Evolutionary conservation across 345 rosid species (phyloP).

Genomic region (Eucalyptus erythrocorys): DNA sequence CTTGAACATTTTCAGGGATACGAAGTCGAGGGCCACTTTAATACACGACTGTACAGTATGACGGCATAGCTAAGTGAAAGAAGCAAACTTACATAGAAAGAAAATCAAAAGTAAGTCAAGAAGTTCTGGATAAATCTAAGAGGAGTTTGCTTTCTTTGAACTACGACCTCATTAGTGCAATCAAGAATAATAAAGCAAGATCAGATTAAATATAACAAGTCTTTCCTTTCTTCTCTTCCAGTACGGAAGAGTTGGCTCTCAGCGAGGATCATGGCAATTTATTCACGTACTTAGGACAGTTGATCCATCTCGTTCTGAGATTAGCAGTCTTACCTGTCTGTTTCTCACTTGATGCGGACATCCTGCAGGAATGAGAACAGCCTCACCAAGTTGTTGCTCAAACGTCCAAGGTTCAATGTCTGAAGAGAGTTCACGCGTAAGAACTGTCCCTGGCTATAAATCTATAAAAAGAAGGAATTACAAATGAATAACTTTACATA

Average conservation of each 20-base stretch:
- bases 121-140: neutral
- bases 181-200: neutral
- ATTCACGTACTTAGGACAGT: neutral
- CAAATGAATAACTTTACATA: conserved; percentile 3
- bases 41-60: conserved; percentile 36
- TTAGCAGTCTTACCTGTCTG: conserved; percentile 20
- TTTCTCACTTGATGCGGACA: conserved; percentile 64
- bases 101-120: neutral
- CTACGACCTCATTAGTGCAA: neutral
- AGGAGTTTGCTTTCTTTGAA: neutral
- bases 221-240: neutral
- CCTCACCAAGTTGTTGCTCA: conserved; percentile 50
- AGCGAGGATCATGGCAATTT: neutral
- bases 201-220: neutral
- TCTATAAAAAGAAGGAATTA: neutral
- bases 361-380: conserved; percentile 52
- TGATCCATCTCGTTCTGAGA: neutral
- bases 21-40: conserved; percentile 58
- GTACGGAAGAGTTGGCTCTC: neutral
- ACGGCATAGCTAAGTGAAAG: neutral
- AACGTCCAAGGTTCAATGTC: conserved; percentile 57
- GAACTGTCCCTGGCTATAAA: neutral
- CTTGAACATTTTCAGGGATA: conserved; percentile 44
- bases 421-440: neutral
- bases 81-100: neutral